A percentile compares a stretch with the other conserved stretches of the same genome.
Conservation (phyloP, 2,329 filamentous ascomycete genomes). For the Magnaporthiopsis rhizophila region DNA sequence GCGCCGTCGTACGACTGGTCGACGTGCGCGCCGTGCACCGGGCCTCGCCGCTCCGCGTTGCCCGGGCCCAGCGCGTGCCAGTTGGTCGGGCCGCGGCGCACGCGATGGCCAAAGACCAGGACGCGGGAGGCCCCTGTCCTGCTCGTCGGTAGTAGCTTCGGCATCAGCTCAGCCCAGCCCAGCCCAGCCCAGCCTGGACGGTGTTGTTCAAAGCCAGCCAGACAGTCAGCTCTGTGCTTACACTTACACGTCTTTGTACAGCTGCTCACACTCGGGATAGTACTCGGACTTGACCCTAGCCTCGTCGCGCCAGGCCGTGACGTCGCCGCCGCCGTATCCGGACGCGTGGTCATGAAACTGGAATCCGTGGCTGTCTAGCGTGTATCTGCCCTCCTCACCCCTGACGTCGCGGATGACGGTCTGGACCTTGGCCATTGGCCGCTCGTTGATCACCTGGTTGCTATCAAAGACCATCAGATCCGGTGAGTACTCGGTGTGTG, state of each 20-base stretch:
- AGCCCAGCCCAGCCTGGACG: not conserved
- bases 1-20: slow-evolving; percentile 44
- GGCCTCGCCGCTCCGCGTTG: slow-evolving; percentile 29
- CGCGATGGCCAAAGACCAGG: slow-evolving; percentile 57
- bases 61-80: slow-evolving; percentile 46
- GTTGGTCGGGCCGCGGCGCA: slow-evolving; percentile 26
- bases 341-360: slow-evolving; percentile 24
- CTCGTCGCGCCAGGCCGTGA: slow-evolving; percentile 40
- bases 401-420: not conserved
- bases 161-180: not conserved
- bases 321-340: slow-evolving; percentile 13
- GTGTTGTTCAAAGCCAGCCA: not conserved
- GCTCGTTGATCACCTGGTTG: not conserved
- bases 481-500: not conserved
- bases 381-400: slow-evolving; percentile 26
- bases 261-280: slow-evolving; percentile 62
- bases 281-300: slow-evolving; percentile 53
- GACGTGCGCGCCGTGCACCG: slow-evolving; percentile 46
- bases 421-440: not conserved
- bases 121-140: slow-evolving; percentile 48
- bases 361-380: slow-evolving; percentile 33
- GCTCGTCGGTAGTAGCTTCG: slow-evolving; percentile 3
- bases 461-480: not conserved
- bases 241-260: slow-evolving; percentile 47
- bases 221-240: not conserved